Evolutionary conservation across 176 grass and related monocot species (phyloP).

Genomic region (Microstegium vimineum): DNA sequence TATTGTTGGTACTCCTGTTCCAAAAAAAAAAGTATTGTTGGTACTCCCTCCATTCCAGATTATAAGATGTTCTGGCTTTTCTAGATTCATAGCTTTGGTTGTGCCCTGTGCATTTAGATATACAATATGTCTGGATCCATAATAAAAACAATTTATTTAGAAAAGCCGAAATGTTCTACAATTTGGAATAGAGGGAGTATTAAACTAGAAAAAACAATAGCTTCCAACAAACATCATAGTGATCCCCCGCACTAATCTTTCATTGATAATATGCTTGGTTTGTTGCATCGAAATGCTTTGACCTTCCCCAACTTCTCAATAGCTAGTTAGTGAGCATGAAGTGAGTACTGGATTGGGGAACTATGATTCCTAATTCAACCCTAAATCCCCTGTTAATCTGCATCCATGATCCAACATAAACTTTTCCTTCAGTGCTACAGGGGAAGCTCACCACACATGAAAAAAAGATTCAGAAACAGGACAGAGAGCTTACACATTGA

Average conservation of each 20-base stretch:
- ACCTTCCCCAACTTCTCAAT: not conserved
- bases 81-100: too few species aligned
- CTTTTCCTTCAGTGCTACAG: not conserved
- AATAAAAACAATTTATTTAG: too few species aligned
- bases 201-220: not conserved
- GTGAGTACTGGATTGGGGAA: not conserved
- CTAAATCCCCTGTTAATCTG: not conserved
- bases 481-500: slow-evolving; percentile 55
- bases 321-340: not conserved
- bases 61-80: too few species aligned
- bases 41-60: too few species aligned
- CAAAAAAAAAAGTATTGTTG: fast-evolving
- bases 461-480: slow-evolving; percentile 1
- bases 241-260: not conserved
- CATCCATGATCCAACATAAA: not conserved
- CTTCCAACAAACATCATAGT: not conserved
- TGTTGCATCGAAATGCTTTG: not conserved
- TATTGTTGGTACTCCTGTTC: fast-evolving
- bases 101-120: too few species aligned
- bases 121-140: too few species aligned
- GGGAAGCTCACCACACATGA: not conserved
- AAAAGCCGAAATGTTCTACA: too few species aligned
- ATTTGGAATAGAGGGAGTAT: too few species aligned
- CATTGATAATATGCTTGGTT: not conserved
- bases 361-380: not conserved